These are phyloP conservation scores for Beauveria asiatica DNA, from an alignment of 2,329 filamentous ascomycete species.

Conservation along the genomic window DNA sequence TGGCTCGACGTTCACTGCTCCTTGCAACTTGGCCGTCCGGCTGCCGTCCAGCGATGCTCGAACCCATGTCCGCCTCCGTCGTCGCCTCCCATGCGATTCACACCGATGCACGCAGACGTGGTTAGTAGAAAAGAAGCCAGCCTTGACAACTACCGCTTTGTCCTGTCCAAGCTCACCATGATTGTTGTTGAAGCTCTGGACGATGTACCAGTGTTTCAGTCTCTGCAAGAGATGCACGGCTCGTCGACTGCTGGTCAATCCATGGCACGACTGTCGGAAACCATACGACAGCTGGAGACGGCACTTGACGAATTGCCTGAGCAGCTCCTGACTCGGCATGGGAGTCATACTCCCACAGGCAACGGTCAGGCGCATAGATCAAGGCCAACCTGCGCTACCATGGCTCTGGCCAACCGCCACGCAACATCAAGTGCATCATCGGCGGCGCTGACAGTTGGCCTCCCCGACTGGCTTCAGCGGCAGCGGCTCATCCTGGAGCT, in stretches of 20 bases:
- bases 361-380: not conserved
- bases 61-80: not conserved
- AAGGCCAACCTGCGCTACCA: not conserved
- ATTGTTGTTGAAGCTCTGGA: not conserved
- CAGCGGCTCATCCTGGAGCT: not conserved
- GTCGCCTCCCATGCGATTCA: not conserved
- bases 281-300: not conserved
- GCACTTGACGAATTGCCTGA: not conserved
- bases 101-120: not conserved
- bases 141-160: not conserved
- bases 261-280: not conserved
- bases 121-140: not conserved
- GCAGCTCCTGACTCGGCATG: not conserved
- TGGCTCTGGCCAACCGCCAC: not conserved
- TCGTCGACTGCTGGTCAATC: not conserved
- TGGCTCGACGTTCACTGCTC: not conserved
- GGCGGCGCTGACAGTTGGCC: not conserved
- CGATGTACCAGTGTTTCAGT: not conserved
- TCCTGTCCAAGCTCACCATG: not conserved
- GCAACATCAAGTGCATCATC: not conserved
- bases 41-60: not conserved
- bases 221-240: not conserved
- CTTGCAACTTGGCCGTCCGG: not conserved
- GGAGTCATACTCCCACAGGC: not conserved
- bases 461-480: not conserved